phyloP scores from a whole-genome alignment of 805 yeast species.

The Yarrowia alimentaria region DNA sequence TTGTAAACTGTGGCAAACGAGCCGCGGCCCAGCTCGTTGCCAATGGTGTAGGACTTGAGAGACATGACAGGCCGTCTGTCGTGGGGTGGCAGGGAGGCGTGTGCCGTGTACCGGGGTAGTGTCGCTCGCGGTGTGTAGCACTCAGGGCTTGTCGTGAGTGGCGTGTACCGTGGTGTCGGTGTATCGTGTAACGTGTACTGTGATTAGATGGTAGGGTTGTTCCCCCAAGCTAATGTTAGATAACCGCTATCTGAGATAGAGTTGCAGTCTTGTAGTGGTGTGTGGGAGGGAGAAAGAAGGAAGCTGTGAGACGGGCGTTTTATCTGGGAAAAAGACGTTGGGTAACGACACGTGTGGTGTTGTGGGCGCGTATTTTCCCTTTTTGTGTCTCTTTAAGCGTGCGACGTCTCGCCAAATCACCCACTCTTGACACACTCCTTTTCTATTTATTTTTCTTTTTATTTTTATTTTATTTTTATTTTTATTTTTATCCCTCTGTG shows the following conservation, averaged over 20 bases:
- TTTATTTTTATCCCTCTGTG: too few relatives aligned
- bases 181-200: neutral
- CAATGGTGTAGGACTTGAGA: conserved; percentile 48
- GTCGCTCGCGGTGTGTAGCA: too few relatives aligned
- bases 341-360: too few relatives aligned
- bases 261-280: conserved; percentile 4
- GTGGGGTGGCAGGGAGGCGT: neutral
- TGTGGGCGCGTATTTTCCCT: too few relatives aligned
- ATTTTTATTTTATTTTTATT: too few relatives aligned
- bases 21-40: conserved; percentile 89
- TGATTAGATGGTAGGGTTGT: neutral
- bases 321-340: too few relatives aligned
- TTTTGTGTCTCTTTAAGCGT: too few relatives aligned
- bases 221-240: conserved; percentile 15
- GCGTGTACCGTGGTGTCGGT: neutral
- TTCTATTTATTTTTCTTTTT: too few relatives aligned
- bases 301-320: neutral
- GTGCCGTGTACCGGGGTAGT: too few relatives aligned
- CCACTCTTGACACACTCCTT: neutral
- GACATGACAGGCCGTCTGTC: neutral
- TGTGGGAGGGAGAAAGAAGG: neutral
- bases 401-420: neutral
- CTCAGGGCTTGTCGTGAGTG: too few relatives aligned
- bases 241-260: conserved; percentile 22
- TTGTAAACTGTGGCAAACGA: conserved; percentile 94